Evolutionary conservation across 2,329 filamentous ascomycete genomes (phyloP).

Genomic region (Fusarium proliferatum): DNA sequence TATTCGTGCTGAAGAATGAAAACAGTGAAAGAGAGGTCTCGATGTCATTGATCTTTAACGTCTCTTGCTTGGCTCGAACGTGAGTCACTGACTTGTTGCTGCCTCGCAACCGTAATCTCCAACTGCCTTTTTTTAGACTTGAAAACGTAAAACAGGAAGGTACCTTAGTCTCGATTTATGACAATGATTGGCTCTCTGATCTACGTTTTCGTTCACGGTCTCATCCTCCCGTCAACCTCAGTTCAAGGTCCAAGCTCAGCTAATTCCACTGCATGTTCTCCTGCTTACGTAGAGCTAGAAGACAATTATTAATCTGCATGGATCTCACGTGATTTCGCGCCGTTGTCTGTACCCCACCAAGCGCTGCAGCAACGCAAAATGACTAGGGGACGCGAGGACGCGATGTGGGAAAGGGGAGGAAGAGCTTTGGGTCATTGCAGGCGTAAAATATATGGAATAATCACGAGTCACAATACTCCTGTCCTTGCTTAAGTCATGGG

Average conservation of each 20-base stretch:
- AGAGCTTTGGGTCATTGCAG: background rate
- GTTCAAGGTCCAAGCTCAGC: slow-evolving; percentile 17
- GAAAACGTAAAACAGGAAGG: background rate
- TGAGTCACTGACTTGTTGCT: slow-evolving; percentile 33
- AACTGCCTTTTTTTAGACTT: slow-evolving; percentile 9
- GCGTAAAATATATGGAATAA: background rate
- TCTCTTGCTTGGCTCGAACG: background rate
- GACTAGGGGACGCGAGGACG: slow-evolving; percentile 33
- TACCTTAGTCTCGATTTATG: background rate
- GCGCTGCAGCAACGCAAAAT: slow-evolving; percentile 28
- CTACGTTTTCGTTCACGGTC: slow-evolving; percentile 20
- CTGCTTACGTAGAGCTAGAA: slow-evolving; percentile 30
- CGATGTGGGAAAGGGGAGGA: slow-evolving; percentile 21
- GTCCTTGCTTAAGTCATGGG: background rate
- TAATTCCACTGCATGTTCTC: slow-evolving; percentile 5
- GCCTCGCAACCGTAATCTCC: slow-evolving; percentile 24
- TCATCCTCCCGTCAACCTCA: slow-evolving; percentile 40
- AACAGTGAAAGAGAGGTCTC: slow-evolving; percentile 32
- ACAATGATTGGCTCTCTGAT: slow-evolving; percentile 35
- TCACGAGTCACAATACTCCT: background rate
- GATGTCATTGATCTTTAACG: slow-evolving; percentile 37
- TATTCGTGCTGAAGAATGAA: slow-evolving; percentile 7
- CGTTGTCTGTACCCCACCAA: slow-evolving; percentile 26
- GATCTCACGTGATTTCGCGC: slow-evolving; percentile 42
- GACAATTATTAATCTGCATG: slow-evolving; percentile 43